Conservation (phyloP, 1,284 basidiomycete species). For the Xerocomus minutiporus region DNA sequence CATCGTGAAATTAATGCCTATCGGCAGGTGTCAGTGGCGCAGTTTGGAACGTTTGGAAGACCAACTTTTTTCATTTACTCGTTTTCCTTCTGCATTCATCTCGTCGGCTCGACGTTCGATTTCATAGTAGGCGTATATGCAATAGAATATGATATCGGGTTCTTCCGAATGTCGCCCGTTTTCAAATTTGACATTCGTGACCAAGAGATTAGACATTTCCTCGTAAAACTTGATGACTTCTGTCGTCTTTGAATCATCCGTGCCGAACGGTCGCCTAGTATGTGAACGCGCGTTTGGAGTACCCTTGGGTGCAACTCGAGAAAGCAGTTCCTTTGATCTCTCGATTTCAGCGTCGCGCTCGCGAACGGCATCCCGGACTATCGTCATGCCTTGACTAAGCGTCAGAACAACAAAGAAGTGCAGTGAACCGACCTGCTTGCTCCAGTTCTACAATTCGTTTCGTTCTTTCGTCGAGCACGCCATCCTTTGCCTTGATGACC, state of each 20-base stretch:
- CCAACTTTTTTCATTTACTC: conserved; percentile 39
- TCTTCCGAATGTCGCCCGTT: conserved; percentile 21
- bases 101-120: conserved; percentile 27
- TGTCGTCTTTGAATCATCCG: conserved; percentile 49
- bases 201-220: conserved; percentile 55
- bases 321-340: conserved; percentile 44
- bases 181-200: conserved; percentile 46
- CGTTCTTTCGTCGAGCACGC: conserved; percentile 43
- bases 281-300: conserved; percentile 29
- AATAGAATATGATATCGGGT: conserved; percentile 46
- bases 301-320: conserved; percentile 35
- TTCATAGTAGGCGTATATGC: conserved; percentile 49
- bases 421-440: conserved; percentile 39
- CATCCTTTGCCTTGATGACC: conserved; percentile 42
- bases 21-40: not conserved
- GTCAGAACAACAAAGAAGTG: not conserved
- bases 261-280: conserved; percentile 32
- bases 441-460: conserved; percentile 43
- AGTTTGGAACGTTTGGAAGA: not conserved
- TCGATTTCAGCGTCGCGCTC: conserved; percentile 64
- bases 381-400: conserved; percentile 9
- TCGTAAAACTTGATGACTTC: conserved; percentile 56
- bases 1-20: conserved; percentile 60
- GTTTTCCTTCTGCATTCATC: conserved; percentile 23
- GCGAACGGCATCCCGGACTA: conserved; percentile 45